phyloP scores from a whole-genome alignment of 2,329 filamentous ascomycete species.

The Aspergillus pseudoterreus region DNA sequence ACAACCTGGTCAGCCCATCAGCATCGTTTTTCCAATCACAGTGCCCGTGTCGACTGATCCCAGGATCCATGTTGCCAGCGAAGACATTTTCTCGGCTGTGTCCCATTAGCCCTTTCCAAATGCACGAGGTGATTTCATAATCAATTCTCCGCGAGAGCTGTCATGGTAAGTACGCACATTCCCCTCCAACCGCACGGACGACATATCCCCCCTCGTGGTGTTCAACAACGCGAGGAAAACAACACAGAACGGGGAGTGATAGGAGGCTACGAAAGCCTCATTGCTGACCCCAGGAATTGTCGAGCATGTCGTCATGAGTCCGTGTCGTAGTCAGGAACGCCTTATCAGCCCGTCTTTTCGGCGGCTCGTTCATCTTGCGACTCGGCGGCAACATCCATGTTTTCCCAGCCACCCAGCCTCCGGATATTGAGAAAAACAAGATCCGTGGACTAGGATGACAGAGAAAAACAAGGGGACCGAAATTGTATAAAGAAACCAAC shows the following conservation, averaged over 20 bases:
- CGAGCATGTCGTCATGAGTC: slow-evolving; percentile 5
- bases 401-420: slow-evolving; percentile 24
- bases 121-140: neutral
- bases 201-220: neutral
- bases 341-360: slow-evolving; percentile 4
- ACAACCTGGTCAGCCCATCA: neutral
- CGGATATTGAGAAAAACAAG: slow-evolving; percentile 12
- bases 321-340: slow-evolving; percentile 11
- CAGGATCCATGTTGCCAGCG: neutral
- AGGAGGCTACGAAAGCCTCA: neutral
- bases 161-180: neutral
- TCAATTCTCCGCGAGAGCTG: neutral
- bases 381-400: slow-evolving; percentile 7
- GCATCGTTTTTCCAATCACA: neutral
- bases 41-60: neutral
- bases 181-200: neutral
- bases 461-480: neutral
- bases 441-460: neutral
- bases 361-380: slow-evolving; percentile 3
- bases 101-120: neutral
- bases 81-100: neutral
- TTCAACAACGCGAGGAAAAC: neutral
- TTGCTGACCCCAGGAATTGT: slow-evolving; percentile 1
- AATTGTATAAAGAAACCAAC: neutral
- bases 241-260: neutral